A percentile compares a stretch with the other conserved stretches of the same genome.
Conservation (phyloP, 768 basidiomycete genomes). For the Xerocomellus dryophilus region DNA sequence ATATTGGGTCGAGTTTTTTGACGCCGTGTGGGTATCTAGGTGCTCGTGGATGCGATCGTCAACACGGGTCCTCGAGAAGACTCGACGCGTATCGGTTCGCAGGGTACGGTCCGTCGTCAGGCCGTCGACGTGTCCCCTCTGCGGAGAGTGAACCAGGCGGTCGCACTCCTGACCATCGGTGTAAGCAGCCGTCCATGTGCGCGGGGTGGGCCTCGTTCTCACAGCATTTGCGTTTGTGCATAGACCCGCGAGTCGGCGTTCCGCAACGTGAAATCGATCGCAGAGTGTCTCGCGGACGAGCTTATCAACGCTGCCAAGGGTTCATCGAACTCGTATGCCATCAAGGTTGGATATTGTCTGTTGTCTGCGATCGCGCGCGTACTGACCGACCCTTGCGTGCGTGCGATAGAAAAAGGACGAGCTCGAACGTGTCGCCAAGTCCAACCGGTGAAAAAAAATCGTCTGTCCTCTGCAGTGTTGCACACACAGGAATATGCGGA, state of each 20-base stretch:
- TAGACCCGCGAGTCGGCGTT: constrained; percentile 99
- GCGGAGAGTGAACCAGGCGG: constrained; percentile 95
- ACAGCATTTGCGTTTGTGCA: background rate
- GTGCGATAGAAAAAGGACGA: constrained; percentile 90
- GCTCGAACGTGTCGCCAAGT: constrained; percentile 99
- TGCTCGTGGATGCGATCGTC: constrained; percentile 97
- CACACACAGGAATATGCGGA: background rate
- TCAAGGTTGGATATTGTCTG: constrained; percentile 64
- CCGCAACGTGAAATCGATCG: constrained; percentile 99
- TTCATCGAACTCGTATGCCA: constrained; percentile 99
- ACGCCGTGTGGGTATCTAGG: constrained; percentile 39
- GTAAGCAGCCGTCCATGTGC: constrained; percentile 47
- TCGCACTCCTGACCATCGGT: constrained; percentile 92
- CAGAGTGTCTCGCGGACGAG: constrained; percentile 98
- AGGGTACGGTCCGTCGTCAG: constrained; percentile 99
- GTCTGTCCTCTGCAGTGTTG: background rate
- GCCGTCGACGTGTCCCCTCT: constrained; percentile 99
- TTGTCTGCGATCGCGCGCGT: background rate
- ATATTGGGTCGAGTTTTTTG: background rate
- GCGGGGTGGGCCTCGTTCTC: background rate
- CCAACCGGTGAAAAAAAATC: constrained; percentile 87
- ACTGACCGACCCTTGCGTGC: background rate
- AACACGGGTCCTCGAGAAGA: constrained; percentile 99
- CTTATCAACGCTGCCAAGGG: constrained; percentile 99
- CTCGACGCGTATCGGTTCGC: constrained; percentile 99